Percentiles rank a stretch among this genome's conserved stretches.
Evolutionary conservation across 2,329 filamentous ascomycete genomes (phyloP).

Genomic region (Tetracladium maxilliforme): DNA sequence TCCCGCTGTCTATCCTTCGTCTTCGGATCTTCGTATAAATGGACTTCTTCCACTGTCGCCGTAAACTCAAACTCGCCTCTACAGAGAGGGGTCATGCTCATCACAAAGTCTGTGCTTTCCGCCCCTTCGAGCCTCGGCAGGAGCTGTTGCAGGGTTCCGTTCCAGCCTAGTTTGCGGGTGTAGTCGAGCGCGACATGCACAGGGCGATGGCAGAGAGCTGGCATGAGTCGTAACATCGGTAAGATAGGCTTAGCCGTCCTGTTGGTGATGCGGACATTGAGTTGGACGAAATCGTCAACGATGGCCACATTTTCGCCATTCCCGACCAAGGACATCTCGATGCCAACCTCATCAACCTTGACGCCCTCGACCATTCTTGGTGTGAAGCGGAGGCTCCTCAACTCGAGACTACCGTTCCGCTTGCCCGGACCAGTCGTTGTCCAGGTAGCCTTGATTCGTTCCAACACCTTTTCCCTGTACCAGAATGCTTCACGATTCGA

Average conservation of each 20-base stretch:
- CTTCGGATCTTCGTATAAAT: constrained; percentile 24
- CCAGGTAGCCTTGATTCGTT: constrained; percentile 59
- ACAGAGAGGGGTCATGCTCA: constrained; percentile 64
- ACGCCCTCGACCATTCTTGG: constrained; percentile 72
- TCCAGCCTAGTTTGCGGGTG: constrained; percentile 71
- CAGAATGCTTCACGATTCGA: constrained; percentile 74
- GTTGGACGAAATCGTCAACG: constrained; percentile 51
- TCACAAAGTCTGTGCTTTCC: constrained; percentile 39
- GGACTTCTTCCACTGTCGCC: constrained; percentile 69
- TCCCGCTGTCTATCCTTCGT: constrained; percentile 14
- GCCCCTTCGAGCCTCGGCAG: constrained; percentile 48
- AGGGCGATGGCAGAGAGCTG: constrained; percentile 59
- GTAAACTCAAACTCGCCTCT: constrained; percentile 72
- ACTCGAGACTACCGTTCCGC: constrained; percentile 55
- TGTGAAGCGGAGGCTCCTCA: constrained; percentile 61
- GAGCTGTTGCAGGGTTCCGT: constrained; percentile 65
- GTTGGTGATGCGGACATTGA: constrained; percentile 63
- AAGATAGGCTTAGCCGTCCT: constrained; percentile 52
- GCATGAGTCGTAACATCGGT: constrained; percentile 62
- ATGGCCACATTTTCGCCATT: constrained; percentile 13
- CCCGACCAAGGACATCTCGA: constrained; percentile 23
- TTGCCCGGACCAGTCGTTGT: constrained; percentile 24
- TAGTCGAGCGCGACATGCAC: constrained; percentile 59
- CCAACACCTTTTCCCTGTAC: constrained; percentile 73
- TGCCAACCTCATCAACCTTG: constrained; percentile 63